Evolutionary conservation across 345 rosid species (phyloP).

Genomic region (Geranium brycei): DNA sequence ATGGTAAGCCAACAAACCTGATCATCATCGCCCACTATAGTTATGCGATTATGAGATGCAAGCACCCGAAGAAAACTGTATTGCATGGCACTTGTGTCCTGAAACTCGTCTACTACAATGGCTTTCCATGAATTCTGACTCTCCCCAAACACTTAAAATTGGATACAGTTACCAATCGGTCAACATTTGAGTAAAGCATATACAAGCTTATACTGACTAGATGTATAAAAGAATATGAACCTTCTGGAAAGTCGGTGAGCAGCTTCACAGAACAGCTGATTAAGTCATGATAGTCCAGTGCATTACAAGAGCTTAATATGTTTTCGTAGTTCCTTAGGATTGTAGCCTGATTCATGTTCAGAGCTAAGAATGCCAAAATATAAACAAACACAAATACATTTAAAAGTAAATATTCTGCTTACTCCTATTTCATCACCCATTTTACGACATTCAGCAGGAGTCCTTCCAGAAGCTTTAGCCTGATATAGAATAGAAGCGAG

Average conservation of each 20-base stretch:
- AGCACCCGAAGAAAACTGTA: conserved; percentile 51
- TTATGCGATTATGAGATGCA: conserved; percentile 64
- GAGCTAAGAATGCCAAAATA: conserved; percentile 16
- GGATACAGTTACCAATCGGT: conserved; percentile 1
- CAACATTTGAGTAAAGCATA: too few species aligned
- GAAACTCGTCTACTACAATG: conserved; percentile 83
- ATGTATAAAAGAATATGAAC: conserved; percentile 24
- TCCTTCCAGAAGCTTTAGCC: conserved; percentile 89
- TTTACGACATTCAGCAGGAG: conserved; percentile 43
- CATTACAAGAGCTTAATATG: conserved; percentile 65
- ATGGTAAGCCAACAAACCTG: conserved; percentile 36
- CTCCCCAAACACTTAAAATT: conserved; percentile 51
- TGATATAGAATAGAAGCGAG: conserved; percentile 18
- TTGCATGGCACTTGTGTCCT: conserved; percentile 93
- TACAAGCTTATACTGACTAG: neutral
- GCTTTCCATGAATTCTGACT: conserved; percentile 74
- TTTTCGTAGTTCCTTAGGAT: conserved; percentile 53
- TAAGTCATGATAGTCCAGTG: conserved; percentile 88
- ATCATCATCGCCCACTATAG: conserved; percentile 92
- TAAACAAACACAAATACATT: conserved; percentile 11
- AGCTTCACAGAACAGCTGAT: conserved; percentile 68
- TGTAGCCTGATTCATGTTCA: conserved; percentile 52
- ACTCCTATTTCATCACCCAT: conserved; percentile 68
- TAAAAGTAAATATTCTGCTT: conserved; percentile 26
- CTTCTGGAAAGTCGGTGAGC: conserved; percentile 71